phyloP scores from a whole-genome alignment of 176 grass and related monocot genomes.

The Rhynchospora pubera region DNA sequence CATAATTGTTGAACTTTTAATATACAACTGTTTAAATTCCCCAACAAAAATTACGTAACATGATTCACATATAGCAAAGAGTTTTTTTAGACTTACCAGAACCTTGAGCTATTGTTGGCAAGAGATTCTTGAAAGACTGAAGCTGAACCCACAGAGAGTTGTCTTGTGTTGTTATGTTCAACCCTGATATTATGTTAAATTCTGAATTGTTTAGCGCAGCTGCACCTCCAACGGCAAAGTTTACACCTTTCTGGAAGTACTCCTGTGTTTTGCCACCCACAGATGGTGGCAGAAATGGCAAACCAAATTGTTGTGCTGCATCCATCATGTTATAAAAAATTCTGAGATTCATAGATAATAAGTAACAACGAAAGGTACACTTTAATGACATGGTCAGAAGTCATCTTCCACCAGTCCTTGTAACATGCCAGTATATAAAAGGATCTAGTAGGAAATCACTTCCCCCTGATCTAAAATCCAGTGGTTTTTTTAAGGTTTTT shows the following conservation, averaged over 20 bases:
- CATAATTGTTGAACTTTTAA: too few relatives aligned
- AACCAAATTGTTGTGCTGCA: constrained; percentile 47
- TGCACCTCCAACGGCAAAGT: constrained; percentile 42
- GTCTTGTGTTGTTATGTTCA: neutral
- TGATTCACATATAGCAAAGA: neutral
- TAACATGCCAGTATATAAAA: too few relatives aligned
- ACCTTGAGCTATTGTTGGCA: constrained; percentile 27
- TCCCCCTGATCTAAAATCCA: too few relatives aligned
- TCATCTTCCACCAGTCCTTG: too few relatives aligned
- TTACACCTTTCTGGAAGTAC: constrained; percentile 39
- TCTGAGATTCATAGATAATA: neutral
- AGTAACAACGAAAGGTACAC: neutral
- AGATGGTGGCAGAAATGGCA: constrained; percentile 33
- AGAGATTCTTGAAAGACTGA: constrained; percentile 35
- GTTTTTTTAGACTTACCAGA: constrained; percentile 11
- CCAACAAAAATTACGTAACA: neutral
- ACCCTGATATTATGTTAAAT: constrained; percentile 3
- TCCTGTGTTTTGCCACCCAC: constrained; percentile 16
- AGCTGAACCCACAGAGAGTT: constrained; percentile 29
- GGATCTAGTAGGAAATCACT: too few relatives aligned
- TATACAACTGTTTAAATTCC: too few relatives aligned
- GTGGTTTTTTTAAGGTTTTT: too few relatives aligned
- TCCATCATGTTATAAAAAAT: neutral
- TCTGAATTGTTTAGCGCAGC: constrained; percentile 29
- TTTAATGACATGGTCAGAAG: too few relatives aligned